These are phyloP conservation scores for Lentinula guzmanii DNA, from an alignment of 768 basidiomycete genomes.

Conservation along the genomic window DNA sequence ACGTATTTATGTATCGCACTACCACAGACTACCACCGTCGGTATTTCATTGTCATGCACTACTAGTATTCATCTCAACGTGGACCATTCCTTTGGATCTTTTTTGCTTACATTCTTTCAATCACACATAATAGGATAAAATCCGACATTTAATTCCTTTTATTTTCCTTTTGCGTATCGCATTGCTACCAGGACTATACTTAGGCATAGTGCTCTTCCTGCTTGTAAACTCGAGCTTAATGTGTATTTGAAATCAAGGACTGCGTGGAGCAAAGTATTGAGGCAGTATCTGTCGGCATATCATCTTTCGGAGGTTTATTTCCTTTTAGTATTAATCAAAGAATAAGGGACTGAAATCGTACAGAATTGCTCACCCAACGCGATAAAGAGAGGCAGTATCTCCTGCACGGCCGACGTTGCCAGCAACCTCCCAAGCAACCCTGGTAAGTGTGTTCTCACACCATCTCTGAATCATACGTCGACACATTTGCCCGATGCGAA, in stretches of 20 bases:
- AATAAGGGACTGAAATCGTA: no score
- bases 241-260: no score
- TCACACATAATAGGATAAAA: not conserved
- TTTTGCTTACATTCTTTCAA: not conserved
- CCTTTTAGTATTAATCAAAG: no score
- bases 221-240: no score
- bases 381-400: not conserved
- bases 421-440: constrained; percentile 4
- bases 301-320: no score
- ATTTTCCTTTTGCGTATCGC: not conserved
- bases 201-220: no score
- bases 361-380: not conserved
- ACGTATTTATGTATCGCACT: not conserved
- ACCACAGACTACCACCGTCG: not conserved
- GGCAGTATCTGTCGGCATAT: no score
- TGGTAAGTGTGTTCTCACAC: constrained; percentile 11
- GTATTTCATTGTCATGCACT: no score
- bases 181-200: no score
- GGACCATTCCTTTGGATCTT: not conserved
- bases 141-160: not conserved
- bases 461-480: constrained; percentile 12
- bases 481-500: not conserved
- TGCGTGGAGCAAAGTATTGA: no score
- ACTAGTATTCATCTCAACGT: no score
- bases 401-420: not conserved